Evolutionary conservation across 1,139 yeast genomes (phyloP).

Genomic region (Fermentozyma sake): DNA sequence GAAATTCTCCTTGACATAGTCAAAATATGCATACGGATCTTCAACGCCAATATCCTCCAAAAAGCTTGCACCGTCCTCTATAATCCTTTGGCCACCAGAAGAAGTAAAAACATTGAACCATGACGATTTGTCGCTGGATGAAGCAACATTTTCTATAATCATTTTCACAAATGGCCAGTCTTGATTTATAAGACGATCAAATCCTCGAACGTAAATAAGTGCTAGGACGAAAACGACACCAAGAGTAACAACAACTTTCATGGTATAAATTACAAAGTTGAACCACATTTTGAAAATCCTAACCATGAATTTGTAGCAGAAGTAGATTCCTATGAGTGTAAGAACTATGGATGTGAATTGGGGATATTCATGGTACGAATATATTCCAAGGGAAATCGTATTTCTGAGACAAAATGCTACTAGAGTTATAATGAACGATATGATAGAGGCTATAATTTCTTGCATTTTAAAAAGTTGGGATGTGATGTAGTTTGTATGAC

Average conservation of each 20-base stretch:
- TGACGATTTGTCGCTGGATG: too few species aligned
- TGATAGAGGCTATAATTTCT: too few species aligned
- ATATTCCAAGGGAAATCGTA: too few species aligned
- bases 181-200: constrained; percentile 7
- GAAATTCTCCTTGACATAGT: constrained; percentile 17
- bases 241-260: constrained; percentile 16
- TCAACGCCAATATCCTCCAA: constrained; percentile 1
- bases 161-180: constrained; percentile 8
- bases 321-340: too few species aligned
- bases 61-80: constrained; percentile 2
- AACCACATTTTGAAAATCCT: constrained; percentile 25
- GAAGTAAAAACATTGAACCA: constrained; percentile 4
- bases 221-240: constrained; percentile 7
- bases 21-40: constrained; percentile 12
- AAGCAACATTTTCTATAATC: too few species aligned
- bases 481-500: too few species aligned
- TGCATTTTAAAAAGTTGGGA: too few species aligned
- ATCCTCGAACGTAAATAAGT: constrained; percentile 16
- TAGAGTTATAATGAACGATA: too few species aligned
- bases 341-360: too few species aligned
- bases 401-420: too few species aligned
- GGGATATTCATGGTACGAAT: too few species aligned
- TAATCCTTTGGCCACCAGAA: constrained; percentile 3
- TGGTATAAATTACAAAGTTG: constrained; percentile 15
- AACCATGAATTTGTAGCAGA: constrained; percentile 17